Conservation (phyloP, 148 eudicot species). For the Salicornia ramosissima region DNA sequence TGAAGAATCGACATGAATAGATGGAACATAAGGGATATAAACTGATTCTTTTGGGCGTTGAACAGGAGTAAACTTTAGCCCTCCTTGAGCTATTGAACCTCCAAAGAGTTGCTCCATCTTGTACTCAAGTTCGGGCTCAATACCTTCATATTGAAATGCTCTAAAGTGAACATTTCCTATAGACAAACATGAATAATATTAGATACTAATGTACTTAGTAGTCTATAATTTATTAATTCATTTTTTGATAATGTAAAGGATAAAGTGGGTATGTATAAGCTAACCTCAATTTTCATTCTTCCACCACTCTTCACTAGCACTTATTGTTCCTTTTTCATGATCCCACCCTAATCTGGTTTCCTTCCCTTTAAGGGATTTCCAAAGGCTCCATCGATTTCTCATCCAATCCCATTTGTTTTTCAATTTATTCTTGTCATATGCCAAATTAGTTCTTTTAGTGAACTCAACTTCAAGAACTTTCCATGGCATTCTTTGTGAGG, state of each 20-base stretch:
- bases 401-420: background rate
- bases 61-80: too few relatives aligned
- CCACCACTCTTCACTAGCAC: slow-evolving; percentile 3
- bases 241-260: too few relatives aligned
- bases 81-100: too few relatives aligned
- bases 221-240: too few relatives aligned
- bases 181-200: too few relatives aligned
- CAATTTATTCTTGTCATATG: background rate
- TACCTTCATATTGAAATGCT: background rate
- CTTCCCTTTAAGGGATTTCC: background rate
- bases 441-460: background rate
- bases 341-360: slow-evolving; percentile 1
- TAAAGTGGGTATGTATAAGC: background rate
- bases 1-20: background rate
- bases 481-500: too few relatives aligned
- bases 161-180: background rate
- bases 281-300: background rate
- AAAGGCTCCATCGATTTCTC: background rate
- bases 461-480: too few relatives aligned
- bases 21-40: background rate
- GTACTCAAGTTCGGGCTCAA: too few relatives aligned
- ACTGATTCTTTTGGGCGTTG: too few relatives aligned
- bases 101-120: too few relatives aligned
- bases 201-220: too few relatives aligned
- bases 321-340: slow-evolving; percentile 12